phyloP scores from a whole-genome alignment of 805 yeast genomes.

The Candida takata region DNA sequence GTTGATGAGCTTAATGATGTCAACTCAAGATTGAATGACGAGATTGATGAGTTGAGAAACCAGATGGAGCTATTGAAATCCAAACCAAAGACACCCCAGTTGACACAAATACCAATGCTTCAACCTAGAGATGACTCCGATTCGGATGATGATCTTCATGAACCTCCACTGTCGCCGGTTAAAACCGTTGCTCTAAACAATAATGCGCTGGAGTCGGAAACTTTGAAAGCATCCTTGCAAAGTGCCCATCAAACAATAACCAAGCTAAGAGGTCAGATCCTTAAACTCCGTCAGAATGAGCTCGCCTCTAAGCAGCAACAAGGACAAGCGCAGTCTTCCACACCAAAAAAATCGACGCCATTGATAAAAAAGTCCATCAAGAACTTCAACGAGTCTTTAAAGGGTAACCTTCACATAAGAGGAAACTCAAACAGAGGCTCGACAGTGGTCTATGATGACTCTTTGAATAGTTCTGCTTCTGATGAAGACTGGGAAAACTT shows the following conservation, averaged over 20 bases:
- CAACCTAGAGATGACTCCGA: constrained; percentile 22
- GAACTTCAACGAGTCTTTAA: constrained; percentile 8
- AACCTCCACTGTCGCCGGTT: constrained; percentile 31
- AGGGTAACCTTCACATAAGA: constrained; percentile 14
- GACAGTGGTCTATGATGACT: constrained; percentile 17
- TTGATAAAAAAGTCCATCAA: constrained; percentile 9
- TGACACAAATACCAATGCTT: constrained; percentile 17
- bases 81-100: constrained; percentile 12
- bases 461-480: constrained; percentile 11
- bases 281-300: constrained; percentile 22
- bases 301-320: constrained; percentile 12
- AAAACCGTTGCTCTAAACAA: constrained; percentile 33
- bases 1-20: constrained; percentile 62
- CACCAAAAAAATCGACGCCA: constrained; percentile 13
- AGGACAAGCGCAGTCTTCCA: constrained; percentile 1
- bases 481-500: constrained; percentile 25
- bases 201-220: constrained; percentile 53
- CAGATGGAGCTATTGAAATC: constrained; percentile 14
- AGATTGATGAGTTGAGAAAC: constrained; percentile 25
- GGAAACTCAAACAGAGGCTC: constrained; percentile 22
- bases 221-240: constrained; percentile 53
- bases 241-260: constrained; percentile 59
- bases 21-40: constrained; percentile 49
- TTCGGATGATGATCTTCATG: constrained; percentile 32
- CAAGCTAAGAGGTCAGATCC: constrained; percentile 40